These are phyloP conservation scores for Ceratobasidium sp. DNA, from an alignment of 1,284 basidiomycete species.

Conservation along the genomic window DNA sequence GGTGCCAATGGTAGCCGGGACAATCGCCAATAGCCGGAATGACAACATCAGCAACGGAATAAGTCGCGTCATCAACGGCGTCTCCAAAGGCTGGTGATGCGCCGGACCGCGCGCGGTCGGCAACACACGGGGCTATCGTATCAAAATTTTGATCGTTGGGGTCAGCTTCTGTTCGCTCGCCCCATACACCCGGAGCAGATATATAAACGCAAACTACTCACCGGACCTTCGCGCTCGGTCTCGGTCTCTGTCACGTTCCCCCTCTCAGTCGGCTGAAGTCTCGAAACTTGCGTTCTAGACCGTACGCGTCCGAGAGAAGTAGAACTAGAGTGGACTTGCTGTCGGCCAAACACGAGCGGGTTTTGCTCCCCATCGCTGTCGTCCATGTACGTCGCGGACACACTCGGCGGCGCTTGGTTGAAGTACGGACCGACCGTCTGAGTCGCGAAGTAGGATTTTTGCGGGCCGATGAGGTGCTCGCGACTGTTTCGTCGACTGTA, in stretches of 20 bases:
- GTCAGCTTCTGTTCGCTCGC: conserved; percentile 4
- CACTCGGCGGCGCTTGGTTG: not conserved
- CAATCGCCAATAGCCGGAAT: conserved; percentile 37
- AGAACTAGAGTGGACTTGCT: conserved; percentile 6
- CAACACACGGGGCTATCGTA: conserved; percentile 27
- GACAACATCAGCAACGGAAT: conserved; percentile 36
- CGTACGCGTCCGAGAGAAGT: conserved; percentile 15
- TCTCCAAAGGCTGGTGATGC: conserved; percentile 23
- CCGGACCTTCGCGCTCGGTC: conserved; percentile 39
- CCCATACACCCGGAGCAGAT: not conserved
- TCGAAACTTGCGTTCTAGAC: conserved; percentile 2
- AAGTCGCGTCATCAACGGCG: conserved; percentile 20
- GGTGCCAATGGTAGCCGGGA: conserved; percentile 40
- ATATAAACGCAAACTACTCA: no score
- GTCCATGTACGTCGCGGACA: not conserved
- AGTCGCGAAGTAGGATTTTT: not conserved
- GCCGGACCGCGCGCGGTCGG: conserved; percentile 40
- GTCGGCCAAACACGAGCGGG: conserved; percentile 13
- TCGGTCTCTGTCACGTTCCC: conserved; percentile 38
- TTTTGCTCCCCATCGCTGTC: conserved; percentile 30
- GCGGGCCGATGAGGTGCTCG: not conserved
- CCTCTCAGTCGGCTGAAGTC: not conserved
- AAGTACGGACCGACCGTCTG: conserved; percentile 19
- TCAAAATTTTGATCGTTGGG: not conserved
- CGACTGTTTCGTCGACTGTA: not conserved